phyloP scores from a whole-genome alignment of 345 rosid genomes.

The Aquilaria sinensis region DNA sequence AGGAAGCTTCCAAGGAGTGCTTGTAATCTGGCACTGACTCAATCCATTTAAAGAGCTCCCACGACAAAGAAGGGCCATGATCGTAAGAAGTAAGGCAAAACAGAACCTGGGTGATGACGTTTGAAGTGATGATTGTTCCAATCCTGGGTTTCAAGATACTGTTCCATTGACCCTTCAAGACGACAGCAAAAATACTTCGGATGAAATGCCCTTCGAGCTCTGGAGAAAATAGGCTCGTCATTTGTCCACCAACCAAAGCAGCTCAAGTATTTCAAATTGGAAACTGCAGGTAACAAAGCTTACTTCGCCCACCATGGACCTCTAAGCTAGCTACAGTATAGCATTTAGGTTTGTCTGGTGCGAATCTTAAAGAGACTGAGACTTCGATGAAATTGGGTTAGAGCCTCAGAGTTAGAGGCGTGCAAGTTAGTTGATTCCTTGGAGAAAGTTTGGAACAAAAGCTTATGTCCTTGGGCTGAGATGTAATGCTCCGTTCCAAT shows the following conservation, averaged over 20 bases:
- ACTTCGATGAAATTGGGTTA: no score
- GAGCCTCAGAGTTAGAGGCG: no score
- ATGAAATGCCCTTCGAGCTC: constrained; percentile 29
- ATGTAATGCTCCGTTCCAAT: no score
- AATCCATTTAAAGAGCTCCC: constrained; percentile 53
- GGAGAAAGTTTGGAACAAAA: no score
- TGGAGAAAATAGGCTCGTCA: constrained; percentile 15
- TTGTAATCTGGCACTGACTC: constrained; percentile 43
- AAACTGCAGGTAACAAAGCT: no score
- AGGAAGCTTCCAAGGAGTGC: constrained; percentile 62
- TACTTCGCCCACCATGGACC: no score
- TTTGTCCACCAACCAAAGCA: background rate
- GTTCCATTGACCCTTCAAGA: constrained; percentile 69
- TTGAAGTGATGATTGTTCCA: constrained; percentile 33
- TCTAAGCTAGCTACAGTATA: no score
- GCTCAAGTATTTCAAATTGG: no score
- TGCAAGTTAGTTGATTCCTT: no score
- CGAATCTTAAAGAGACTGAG: no score
- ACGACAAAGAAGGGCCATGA: constrained; percentile 37
- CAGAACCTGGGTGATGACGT: constrained; percentile 45
- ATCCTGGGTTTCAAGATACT: constrained; percentile 31
- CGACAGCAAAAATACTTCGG: constrained; percentile 37
- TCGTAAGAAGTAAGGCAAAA: constrained; percentile 30
- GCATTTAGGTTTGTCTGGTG: no score
- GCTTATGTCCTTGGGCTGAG: no score